phyloP scores from a whole-genome alignment of 2,329 filamentous ascomycete species.

The Monilinia polystroma region DNA sequence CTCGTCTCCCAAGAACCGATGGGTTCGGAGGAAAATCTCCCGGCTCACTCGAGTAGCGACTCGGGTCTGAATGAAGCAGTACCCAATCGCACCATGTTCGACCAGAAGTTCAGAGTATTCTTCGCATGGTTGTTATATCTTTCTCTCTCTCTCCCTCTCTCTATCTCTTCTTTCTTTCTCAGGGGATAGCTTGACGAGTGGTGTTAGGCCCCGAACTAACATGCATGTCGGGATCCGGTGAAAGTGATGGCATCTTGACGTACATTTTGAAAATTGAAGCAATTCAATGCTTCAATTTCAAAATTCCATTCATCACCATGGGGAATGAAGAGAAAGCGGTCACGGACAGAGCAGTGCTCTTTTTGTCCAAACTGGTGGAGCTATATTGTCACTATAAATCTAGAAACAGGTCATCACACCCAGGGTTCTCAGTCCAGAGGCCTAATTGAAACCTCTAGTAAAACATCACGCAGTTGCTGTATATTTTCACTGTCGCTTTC shows the following conservation, averaged over 20 bases:
- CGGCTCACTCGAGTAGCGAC: neutral
- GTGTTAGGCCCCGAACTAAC: neutral
- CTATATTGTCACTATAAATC: neutral
- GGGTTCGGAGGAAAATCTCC: neutral
- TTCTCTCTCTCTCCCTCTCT: too few relatives aligned
- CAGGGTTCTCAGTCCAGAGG: neutral
- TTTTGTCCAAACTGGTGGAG: neutral
- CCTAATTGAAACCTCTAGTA: too few relatives aligned
- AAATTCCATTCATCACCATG: neutral
- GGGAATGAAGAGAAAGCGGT: neutral
- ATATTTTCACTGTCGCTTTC: neutral
- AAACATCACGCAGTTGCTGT: too few relatives aligned
- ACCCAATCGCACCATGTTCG: neutral
- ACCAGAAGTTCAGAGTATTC: neutral
- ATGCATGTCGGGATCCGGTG: conserved; percentile 8
- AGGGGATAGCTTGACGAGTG: neutral
- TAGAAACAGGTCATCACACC: neutral
- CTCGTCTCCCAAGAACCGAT: neutral
- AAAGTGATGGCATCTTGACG: conserved; percentile 1
- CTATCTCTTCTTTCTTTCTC: neutral
- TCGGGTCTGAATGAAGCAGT: neutral
- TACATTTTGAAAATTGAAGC: neutral
- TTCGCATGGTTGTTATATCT: neutral
- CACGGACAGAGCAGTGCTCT: conserved; percentile 3
- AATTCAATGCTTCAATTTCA: neutral